Percentiles rank a stretch among this genome's conserved stretches.
phyloP scores from a whole-genome alignment of 768 basidiomycete genomes.

The Termitomyces bulborhizus region DNA sequence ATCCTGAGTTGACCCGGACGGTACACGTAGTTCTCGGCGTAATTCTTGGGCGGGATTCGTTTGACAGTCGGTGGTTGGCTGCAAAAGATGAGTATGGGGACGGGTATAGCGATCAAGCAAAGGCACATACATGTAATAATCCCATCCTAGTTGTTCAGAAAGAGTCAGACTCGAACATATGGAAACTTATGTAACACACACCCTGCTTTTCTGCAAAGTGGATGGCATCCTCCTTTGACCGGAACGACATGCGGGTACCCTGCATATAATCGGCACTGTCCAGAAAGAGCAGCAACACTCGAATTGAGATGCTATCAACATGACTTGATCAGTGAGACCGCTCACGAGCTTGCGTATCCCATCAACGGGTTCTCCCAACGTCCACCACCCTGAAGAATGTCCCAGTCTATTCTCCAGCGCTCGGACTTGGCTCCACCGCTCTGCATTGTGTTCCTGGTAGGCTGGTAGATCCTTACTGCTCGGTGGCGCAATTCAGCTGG shows the following conservation, averaged over 20 bases:
- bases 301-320: background rate
- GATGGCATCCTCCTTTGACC: conserved; percentile 83
- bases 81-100: conserved; percentile 9
- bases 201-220: conserved; percentile 98
- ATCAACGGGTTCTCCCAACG: conserved; percentile 98
- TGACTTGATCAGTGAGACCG: conserved; percentile 10
- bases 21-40: conserved; percentile 89
- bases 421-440: conserved; percentile 81
- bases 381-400: conserved; percentile 80
- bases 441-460: conserved; percentile 93
- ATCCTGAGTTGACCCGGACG: conserved; percentile 74
- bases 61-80: conserved; percentile 57
- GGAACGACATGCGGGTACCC: conserved; percentile 78
- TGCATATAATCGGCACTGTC: conserved; percentile 93
- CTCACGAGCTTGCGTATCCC: conserved; percentile 94
- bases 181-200: conserved; percentile 18
- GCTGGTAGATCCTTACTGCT: conserved; percentile 86
- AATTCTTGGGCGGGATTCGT: conserved; percentile 80
- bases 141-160: conserved; percentile 61
- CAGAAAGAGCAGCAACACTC: conserved; percentile 1
- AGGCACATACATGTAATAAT: conserved; percentile 75
- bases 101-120: conserved; percentile 1
- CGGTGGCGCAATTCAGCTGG: conserved; percentile 82
- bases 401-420: conserved; percentile 94
- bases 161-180: conserved; percentile 5